Base-by-base conservation (phyloP, 2,329 filamentous ascomycete genomes). In the Cordyceps cicadae region DNA sequence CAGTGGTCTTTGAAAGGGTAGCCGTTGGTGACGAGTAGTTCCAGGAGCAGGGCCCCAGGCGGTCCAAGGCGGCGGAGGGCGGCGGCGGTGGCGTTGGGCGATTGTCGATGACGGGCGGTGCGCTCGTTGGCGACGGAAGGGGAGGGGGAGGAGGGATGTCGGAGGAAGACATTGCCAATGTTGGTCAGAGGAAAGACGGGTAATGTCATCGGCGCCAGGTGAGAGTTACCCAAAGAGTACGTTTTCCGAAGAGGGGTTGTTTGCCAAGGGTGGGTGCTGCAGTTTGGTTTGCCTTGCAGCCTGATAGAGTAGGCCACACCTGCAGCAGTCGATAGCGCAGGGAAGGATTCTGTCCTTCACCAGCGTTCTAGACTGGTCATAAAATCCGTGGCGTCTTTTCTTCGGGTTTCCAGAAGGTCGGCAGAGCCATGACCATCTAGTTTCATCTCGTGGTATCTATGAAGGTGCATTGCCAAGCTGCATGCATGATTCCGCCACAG, bases 1-100 rank as follows among this genome's bases (percentile, higher is more conserved):
- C 72, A 74, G 64, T 74, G 70, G 55, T 75, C 68, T 49, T 71
- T 72, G 64, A 72, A 74, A 0, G 70, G 71, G 0, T 55, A 24
- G 17, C 72, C 72, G 55, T 68, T 73, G 63, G 62, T 72, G 24
- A 67, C 67, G 15, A 72, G 49, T 6, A 74, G 58, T 34, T 72
- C 66, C 17, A 73, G 61, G 4, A 71, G 48, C 43, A 69, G 67
- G 5, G 67, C 63, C 0, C 64, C 64, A 1, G 54, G 11, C 24
- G 66, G 66, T 0, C 62, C 70, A 62, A 64, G n/a, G 41, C 3
- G 1, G 65, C 54, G 2, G 32, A 34, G 11, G 59, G 59, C 3
- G 45, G 43, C 12, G 43, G 12, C 12, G 34, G 29, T 32, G 43
- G 51, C 1, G 24, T 1, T 29, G 56, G n/a, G 14, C 7, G 39